Evolutionary conservation across 2,329 filamentous ascomycete genomes (phyloP), one percentile per base, ranked within the genome.

Genomic region (Fusarium sp.): DNA sequence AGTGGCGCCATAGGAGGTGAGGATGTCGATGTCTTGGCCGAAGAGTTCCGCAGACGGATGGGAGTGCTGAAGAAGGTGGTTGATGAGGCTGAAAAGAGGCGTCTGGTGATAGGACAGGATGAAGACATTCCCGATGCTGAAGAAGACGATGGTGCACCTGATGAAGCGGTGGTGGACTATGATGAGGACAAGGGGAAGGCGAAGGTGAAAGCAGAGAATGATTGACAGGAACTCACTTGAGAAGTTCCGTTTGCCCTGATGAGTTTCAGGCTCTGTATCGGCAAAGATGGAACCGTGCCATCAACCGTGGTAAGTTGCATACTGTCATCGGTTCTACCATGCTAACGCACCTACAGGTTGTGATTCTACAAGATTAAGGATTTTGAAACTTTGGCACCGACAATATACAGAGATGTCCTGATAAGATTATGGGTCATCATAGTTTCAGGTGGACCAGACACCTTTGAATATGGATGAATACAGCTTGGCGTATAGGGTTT

Each of bases 31-130:
- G 81, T 78, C 6, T 79, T 92, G 45, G 79, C 90, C 5, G 87
- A 87, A 22, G 87, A 90, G 41, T 92, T 92, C 70, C 86, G 89
- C 61, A 84, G 83, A 66, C 85, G 87, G 49, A 90, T 92, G 89
- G 81, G 69, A 6, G 82, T 89, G 26, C 76, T 92, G 70, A 85
- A 85, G 58, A 87, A 82, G 75, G 86, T 91, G 6, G 85, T 90
- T 14, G 85, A 84, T n/a, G 85, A 87, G n/a, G 84, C 85, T 6
- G 84, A 87, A 64, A 84, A 84, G 56, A 83, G 85, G 59, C 81
- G 82, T 60, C 78, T 80, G 61, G 80, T 78, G 56, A 70, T 82
- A 12, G 78, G 70, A 47, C 68, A 78, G 33, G 31, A 63, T 7
- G 68, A 69, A 6, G 49, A 69, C 41, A 59, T 41, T 31, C 54